A percentile compares a stretch with the other conserved stretches of the same genome.
phyloP scores from a whole-genome alignment of 495 filamentous ascomycete genomes.

The Daldinia grandis region DNA sequence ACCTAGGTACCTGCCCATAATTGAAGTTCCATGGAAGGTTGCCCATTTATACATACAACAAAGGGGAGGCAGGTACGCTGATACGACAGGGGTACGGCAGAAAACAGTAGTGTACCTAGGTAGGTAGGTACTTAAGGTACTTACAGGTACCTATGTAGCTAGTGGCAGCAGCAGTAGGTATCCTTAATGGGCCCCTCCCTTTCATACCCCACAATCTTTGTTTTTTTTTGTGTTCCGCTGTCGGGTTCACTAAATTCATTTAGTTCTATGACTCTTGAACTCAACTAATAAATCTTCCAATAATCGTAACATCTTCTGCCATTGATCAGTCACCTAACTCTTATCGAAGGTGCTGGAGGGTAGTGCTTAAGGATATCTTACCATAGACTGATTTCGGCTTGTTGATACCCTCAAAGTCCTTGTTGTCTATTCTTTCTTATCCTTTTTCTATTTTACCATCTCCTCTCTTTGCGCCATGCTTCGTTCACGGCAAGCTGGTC shows the following conservation, averaged over 20 bases:
- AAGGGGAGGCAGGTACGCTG: neutral
- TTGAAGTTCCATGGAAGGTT: conserved; percentile 1
- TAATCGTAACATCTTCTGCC: conserved; percentile 32
- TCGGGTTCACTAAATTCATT: conserved; percentile 24
- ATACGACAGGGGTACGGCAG: neutral
- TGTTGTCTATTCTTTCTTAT: neutral
- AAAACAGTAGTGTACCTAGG: neutral
- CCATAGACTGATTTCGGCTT: conserved; percentile 4
- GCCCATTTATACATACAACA: no score
- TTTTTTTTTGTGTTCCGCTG: conserved; percentile 41
- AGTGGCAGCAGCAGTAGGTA: neutral
- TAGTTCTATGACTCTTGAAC: conserved; percentile 30
- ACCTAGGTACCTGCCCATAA: no score
- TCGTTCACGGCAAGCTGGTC: conserved; percentile 51
- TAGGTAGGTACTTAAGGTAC: no score
- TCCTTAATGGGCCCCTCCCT: conserved; percentile 18
- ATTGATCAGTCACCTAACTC: conserved; percentile 23
- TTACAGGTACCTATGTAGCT: no score
- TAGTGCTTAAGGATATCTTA: conserved; percentile 20
- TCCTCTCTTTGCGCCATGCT: conserved; percentile 47
- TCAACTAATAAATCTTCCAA: conserved; percentile 9
- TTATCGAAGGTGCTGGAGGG: conserved; percentile 19
- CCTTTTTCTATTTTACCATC: conserved; percentile 10
- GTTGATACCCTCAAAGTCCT: conserved; percentile 2
- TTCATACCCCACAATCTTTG: conserved; percentile 49